phyloP scores from a whole-genome alignment of 345 rosid genomes.

The Eucalyptus curtisii region DNA sequence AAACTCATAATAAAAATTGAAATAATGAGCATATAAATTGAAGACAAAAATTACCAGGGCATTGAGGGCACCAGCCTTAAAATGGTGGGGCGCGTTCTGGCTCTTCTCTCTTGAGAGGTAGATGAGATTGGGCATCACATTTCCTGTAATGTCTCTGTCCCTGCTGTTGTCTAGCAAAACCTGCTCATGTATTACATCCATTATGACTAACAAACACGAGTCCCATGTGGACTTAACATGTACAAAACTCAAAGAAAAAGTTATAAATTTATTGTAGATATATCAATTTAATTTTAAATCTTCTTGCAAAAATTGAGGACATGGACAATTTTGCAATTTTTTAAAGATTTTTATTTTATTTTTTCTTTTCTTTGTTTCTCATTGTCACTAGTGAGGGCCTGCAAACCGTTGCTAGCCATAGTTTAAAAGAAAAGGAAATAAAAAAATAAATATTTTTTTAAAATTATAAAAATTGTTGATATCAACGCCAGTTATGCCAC shows the following conservation, averaged over 20 bases:
- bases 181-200: background rate
- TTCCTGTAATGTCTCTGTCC: conserved; percentile 21
- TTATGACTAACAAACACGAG: background rate
- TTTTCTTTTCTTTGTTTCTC: background rate
- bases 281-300: background rate
- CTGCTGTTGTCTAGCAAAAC: conserved; percentile 28
- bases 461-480: background rate
- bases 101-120: conserved; percentile 60
- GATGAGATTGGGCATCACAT: conserved; percentile 43
- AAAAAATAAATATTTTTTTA: no score
- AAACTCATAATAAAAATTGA: background rate
- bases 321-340: background rate
- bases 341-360: background rate
- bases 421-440: background rate
- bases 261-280: background rate
- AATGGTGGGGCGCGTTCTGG: conserved; percentile 37
- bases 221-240: background rate
- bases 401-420: background rate
- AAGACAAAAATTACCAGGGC: conserved; percentile 3
- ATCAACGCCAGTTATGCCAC: fast-evolving
- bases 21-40: background rate
- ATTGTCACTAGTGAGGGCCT: background rate
- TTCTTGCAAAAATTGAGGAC: background rate
- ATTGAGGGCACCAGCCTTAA: conserved; percentile 86
- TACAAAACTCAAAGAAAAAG: background rate